Evolutionary conservation across 306 rosid species (phyloP).

Genomic region (Canavalia ensiformis): DNA sequence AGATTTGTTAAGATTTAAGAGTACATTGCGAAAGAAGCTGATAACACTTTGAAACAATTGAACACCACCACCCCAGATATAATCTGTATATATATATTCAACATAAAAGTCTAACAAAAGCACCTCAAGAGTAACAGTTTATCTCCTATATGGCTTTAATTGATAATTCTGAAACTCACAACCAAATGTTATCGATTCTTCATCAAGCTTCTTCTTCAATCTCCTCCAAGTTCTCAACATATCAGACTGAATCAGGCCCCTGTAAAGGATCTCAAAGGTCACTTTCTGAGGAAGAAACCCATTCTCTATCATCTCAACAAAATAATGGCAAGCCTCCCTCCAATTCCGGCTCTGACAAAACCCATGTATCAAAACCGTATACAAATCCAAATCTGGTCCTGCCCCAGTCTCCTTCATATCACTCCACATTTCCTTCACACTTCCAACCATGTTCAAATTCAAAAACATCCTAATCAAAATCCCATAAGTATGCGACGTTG

Average conservation of each 20-base stretch:
- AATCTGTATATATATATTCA: not conserved
- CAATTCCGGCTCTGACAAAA: constrained; percentile 74
- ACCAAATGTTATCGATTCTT: constrained; percentile 85
- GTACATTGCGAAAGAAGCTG: not conserved
- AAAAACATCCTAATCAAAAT: constrained; percentile 75
- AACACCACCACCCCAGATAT: not conserved
- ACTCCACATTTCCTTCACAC: constrained; percentile 72
- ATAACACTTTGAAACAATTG: constrained; percentile 16
- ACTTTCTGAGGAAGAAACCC: constrained; percentile 91
- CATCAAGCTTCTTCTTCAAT: constrained; percentile 88
- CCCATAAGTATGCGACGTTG: constrained; percentile 71
- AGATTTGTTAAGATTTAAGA: too few species aligned
- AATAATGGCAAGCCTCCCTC: constrained; percentile 85
- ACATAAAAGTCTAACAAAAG: constrained; percentile 24
- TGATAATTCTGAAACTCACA: constrained; percentile 81
- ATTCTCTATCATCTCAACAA: constrained; percentile 93
- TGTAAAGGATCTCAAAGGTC: constrained; percentile 88
- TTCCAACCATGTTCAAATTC: constrained; percentile 57
- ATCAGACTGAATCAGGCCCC: constrained; percentile 83
- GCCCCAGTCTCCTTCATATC: constrained; percentile 74
- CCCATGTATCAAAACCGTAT: constrained; percentile 78
- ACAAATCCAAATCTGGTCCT: constrained; percentile 87
- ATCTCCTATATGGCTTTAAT: constrained; percentile 86
- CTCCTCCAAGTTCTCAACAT: constrained; percentile 97
- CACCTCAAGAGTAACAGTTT: constrained; percentile 8